phyloP scores from a whole-genome alignment of 2,329 filamentous ascomycete species.

The Pseudocercospora musae region DNA sequence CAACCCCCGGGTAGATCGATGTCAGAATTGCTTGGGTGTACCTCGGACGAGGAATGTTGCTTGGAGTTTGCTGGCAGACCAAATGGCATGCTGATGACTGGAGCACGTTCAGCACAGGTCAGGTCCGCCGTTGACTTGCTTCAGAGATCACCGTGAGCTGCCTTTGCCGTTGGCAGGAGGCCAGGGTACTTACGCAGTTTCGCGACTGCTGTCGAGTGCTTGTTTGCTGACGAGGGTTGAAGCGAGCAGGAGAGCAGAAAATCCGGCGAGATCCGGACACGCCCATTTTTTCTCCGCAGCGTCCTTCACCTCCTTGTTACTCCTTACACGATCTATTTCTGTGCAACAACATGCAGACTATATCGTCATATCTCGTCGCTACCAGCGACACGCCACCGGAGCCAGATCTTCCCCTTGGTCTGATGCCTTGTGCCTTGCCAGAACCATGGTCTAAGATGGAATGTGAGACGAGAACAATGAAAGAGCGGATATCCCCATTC shows the following conservation, averaged over 20 bases:
- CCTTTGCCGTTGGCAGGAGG: background rate
- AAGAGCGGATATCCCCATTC: background rate
- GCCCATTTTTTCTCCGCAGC: background rate
- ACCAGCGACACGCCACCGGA: background rate
- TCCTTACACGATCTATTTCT: background rate
- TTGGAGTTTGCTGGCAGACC: too few species aligned
- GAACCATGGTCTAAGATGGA: background rate
- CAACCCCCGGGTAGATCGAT: slow-evolving; percentile 8
- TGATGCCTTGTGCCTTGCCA: background rate
- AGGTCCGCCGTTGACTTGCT: too few species aligned
- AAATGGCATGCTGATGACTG: too few species aligned
- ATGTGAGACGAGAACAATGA: background rate
- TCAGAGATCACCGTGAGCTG: too few species aligned
- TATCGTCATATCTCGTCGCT: background rate
- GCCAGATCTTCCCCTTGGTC: background rate
- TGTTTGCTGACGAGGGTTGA: too few species aligned
- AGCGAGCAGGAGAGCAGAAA: background rate
- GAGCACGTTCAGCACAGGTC: too few species aligned
- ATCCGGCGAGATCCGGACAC: background rate
- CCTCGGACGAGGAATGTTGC: background rate
- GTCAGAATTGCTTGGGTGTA: background rate
- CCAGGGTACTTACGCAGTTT: background rate
- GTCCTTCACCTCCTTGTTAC: background rate
- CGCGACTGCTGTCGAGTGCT: background rate
- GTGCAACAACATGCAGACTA: background rate